phyloP scores from a whole-genome alignment of 768 basidiomycete genomes.

The Pluteus cervinus region DNA sequence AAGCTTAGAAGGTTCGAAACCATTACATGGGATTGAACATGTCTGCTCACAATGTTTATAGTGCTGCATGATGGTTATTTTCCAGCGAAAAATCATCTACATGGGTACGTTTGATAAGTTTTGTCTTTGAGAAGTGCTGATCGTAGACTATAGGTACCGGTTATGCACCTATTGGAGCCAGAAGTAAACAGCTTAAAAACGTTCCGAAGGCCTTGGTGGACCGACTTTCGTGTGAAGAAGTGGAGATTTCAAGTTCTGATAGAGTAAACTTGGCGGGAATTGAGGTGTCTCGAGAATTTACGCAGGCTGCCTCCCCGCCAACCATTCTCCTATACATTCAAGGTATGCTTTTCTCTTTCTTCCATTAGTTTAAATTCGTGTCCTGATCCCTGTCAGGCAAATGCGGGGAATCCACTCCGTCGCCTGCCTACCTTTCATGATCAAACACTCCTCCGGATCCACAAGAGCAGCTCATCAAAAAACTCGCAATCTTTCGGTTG shows the following conservation, averaged over 20 bases:
- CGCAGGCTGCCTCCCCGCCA: constrained; percentile 4
- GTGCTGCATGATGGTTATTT: constrained; percentile 41
- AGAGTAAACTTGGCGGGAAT: constrained; percentile 11
- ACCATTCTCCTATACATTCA: constrained; percentile 18
- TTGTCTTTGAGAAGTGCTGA: no score
- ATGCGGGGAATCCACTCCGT: constrained; percentile 42
- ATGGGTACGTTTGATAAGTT: constrained; percentile 24
- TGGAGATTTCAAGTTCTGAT: constrained; percentile 7
- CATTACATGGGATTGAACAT: no score
- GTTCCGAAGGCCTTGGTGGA: constrained; percentile 9
- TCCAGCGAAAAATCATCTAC: constrained; percentile 47
- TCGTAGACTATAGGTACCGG: constrained; percentile 10
- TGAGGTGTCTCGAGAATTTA: constrained; percentile 3
- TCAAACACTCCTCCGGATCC: constrained; percentile 21
- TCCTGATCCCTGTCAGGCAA: constrained; percentile 32
- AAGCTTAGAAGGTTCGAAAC: background rate
- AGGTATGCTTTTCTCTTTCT: constrained; percentile 9
- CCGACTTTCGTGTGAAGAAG: constrained; percentile 13
- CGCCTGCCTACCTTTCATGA: constrained; percentile 43
- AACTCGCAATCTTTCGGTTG: constrained; percentile 23
- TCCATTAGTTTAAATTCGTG: background rate
- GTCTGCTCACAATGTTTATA: no score
- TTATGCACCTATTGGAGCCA: constrained; percentile 34
- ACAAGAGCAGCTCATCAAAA: no score
- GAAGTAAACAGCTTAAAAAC: constrained; percentile 26